A percentile compares a stretch with the other conserved stretches of the same genome.
phyloP scores from a whole-genome alignment of 257 asterid species.

The Orobanche coerulescens region DNA sequence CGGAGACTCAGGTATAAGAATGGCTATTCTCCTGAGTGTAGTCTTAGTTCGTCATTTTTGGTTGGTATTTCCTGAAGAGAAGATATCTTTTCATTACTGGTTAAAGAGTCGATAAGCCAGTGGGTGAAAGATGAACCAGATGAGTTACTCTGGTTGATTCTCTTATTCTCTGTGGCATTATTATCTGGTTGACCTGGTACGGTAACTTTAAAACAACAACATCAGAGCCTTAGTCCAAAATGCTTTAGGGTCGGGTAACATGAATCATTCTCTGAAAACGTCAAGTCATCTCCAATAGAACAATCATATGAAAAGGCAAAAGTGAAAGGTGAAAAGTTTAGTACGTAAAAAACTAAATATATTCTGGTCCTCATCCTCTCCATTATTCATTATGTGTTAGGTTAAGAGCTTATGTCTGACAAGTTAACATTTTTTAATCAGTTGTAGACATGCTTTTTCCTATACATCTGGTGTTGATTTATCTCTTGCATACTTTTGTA shows the following conservation, averaged over 20 bases:
- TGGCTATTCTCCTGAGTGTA: neutral
- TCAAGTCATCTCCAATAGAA: no score
- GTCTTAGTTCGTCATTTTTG: neutral
- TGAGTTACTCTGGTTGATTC: neutral
- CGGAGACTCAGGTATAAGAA: constrained; percentile 78
- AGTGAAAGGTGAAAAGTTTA: no score
- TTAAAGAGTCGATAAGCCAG: constrained; percentile 13
- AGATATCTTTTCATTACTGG: constrained; percentile 1
- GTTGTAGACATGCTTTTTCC: neutral
- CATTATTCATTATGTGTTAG: neutral
- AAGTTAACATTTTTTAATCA: neutral
- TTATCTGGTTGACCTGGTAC: constrained; percentile 3
- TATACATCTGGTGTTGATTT: neutral
- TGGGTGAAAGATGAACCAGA: constrained; percentile 4
- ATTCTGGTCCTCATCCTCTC: neutral
- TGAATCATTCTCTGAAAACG: no score
- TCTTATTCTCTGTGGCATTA: neutral
- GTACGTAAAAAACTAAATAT: no score
- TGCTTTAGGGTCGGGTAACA: no score
- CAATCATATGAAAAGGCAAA: no score
- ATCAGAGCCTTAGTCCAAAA: no score
- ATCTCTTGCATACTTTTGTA: constrained; percentile 1
- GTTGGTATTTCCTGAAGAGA: constrained; percentile 6
- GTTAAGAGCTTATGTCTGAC: neutral
- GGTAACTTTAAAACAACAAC: no score